Base-by-base conservation (phyloP, 108 stramenopile genomes). In the Fragilariopsis cylindrus region DNA sequence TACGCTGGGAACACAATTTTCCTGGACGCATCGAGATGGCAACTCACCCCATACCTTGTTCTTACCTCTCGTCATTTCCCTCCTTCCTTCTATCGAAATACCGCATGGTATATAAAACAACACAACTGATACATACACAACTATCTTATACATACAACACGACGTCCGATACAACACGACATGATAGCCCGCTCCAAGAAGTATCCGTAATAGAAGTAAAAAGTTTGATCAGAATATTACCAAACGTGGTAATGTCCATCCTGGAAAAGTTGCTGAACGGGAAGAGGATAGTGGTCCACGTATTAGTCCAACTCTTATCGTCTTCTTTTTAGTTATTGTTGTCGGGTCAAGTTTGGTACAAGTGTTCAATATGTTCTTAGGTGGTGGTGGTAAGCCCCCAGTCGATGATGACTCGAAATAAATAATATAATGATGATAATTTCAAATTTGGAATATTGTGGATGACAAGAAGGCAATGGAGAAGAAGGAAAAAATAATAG, bases 171-270 rank as follows among this genome's bases (percentile, higher is more conserved):
- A 30, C 0, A 30, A 1, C 30, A 30, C 30, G 30, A 7, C 9
- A 49, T 1, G 6, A 70, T 69, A 93, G 92, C 84, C 92, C 46
- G 82, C 87, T 75, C 93, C 93, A 73, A 77, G 93, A 65, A 80
- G 84, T 71, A 85, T 94, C 69, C 90, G 90, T 65, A 89, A 89
- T 55, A 84, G 90, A 48, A 86, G 76, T 70, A 70, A 69, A n/a
- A 90, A 94, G 71, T 94, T 92, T 71, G 85, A 89, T 65, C 81
- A 81, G 65, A 92, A 94, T 73, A 89, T 94, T 44, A 91, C 86
- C 64, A 94, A 91, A 70, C 85, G 93, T 19, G 93, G 93, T 40
- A 75, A 86, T 48, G 93, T 94, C 39, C 81, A 89, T 15, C 69
- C 88, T 43, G 89, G 89, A 39, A 94, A 92, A 76, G 88, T 87